phyloP scores from a whole-genome alignment of 2,329 filamentous ascomycete species.

The Penicillium crustosum region DNA sequence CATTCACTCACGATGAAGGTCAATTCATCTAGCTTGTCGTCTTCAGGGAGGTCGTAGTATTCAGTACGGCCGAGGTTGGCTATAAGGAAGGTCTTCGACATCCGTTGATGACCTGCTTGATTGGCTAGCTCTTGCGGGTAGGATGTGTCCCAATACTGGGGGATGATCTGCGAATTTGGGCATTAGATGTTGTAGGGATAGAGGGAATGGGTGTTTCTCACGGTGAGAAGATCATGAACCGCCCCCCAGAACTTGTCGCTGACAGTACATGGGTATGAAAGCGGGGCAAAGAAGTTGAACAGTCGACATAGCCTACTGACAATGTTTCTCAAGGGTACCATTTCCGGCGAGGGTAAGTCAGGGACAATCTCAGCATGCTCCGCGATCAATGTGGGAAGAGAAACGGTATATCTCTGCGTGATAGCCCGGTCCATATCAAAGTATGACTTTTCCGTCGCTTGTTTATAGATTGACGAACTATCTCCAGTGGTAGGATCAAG shows the following conservation, averaged over 20 bases:
- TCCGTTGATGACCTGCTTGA: background rate
- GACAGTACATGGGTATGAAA: too few relatives aligned
- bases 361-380: background rate
- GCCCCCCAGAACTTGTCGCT: too few relatives aligned
- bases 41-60: background rate
- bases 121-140: too few relatives aligned
- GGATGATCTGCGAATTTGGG: too few relatives aligned
- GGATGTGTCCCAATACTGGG: too few relatives aligned
- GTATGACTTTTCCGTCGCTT: background rate
- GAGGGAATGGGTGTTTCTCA: too few relatives aligned
- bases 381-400: background rate
- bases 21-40: background rate
- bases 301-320: background rate
- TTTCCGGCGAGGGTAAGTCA: background rate
- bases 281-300: background rate
- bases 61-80: background rate
- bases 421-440: background rate
- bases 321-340: background rate
- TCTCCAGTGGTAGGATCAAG: background rate
- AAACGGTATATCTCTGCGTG: background rate
- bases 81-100: background rate
- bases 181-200: too few relatives aligned
- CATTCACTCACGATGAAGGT: background rate
- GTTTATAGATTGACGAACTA: background rate
- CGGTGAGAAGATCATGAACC: too few relatives aligned